phyloP scores from a whole-genome alignment of 306 rosid genomes.

The Glycine tomentella region DNA sequence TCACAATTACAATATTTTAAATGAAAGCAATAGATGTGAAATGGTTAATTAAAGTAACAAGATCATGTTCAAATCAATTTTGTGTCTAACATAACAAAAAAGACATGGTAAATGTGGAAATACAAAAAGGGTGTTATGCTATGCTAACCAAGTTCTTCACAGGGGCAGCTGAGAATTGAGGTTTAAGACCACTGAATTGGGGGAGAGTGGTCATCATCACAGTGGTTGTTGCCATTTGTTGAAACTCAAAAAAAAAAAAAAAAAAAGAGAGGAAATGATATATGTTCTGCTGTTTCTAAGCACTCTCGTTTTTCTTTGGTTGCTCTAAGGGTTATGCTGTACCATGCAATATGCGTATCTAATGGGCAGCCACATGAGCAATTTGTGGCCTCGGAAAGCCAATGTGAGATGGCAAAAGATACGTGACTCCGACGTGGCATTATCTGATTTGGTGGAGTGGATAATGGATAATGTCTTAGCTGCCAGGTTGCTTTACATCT shows the following conservation, averaged over 20 bases:
- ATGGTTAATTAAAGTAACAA: neutral
- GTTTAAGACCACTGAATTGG: constrained; percentile 79
- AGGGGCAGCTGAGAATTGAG: constrained; percentile 64
- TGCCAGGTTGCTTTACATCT: neutral
- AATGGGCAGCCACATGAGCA: constrained; percentile 59
- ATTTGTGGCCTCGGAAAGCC: constrained; percentile 70
- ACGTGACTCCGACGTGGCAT: constrained; percentile 69
- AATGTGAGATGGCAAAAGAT: constrained; percentile 69
- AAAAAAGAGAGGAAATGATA: constrained; percentile 9
- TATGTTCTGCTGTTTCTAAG: neutral
- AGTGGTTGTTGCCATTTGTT: constrained; percentile 77
- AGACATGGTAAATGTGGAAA: neutral
- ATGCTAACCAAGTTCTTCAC: constrained; percentile 62
- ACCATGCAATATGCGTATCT: constrained; percentile 26
- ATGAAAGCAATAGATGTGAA: neutral
- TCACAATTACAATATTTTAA: neutral
- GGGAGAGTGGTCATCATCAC: constrained; percentile 76
- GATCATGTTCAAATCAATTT: neutral
- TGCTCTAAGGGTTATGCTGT: constrained; percentile 35
- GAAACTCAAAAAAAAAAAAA: neutral
- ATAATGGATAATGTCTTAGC: constrained; percentile 64
- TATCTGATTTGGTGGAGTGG: constrained; percentile 56
- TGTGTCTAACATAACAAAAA: neutral
- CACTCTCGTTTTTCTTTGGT: neutral
- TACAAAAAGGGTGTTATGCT: neutral